phyloP scores from a whole-genome alignment of 106 monocot species.

The Narthecium ossifragum region DNA sequence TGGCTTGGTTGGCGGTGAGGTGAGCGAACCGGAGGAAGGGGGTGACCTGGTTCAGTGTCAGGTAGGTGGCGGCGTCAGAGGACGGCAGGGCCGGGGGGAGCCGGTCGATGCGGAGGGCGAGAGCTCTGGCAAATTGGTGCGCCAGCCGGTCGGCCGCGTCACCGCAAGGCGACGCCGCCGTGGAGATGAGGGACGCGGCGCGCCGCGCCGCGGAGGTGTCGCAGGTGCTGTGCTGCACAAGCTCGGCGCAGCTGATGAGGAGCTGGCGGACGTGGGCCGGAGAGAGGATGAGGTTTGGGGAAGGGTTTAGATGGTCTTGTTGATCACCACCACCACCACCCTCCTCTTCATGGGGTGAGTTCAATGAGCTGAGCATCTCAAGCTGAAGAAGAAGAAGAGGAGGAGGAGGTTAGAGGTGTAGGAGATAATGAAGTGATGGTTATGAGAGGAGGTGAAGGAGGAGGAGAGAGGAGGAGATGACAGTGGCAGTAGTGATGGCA shows the following conservation, averaged over 20 bases:
- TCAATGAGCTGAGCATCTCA: constrained; percentile 60
- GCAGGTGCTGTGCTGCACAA: constrained; percentile 33
- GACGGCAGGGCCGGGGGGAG: constrained; percentile 4
- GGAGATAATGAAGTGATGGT: not conserved
- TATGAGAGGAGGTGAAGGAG: constrained; percentile 3
- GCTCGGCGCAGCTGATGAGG: constrained; percentile 65
- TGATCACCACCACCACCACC: not conserved
- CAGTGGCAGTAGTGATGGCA: not conserved
- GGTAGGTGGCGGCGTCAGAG: constrained; percentile 27
- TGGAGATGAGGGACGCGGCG: constrained; percentile 25
- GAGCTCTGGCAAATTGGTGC: constrained; percentile 73
- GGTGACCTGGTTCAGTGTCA: constrained; percentile 76
- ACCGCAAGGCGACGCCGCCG: constrained; percentile 42
- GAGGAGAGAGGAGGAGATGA: constrained; percentile 1
- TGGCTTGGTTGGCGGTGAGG: constrained; percentile 97
- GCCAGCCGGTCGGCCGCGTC: constrained; percentile 70
- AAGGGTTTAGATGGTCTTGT: constrained; percentile 6
- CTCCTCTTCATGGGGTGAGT: constrained; percentile 43
- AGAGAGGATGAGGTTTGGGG: constrained; percentile 1
- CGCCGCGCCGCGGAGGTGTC: constrained; percentile 41
- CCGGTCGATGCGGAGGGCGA: constrained; percentile 43
- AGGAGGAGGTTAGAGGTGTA: not conserved
- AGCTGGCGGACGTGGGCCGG: constrained; percentile 27
- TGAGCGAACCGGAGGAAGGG: constrained; percentile 93
- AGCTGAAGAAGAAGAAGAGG: not conserved